Percentiles rank a stretch among this genome's conserved stretches.
These are phyloP conservation scores for Tylopilus felleus DNA, from an alignment of 768 basidiomycete species.

Conservation along the genomic window DNA sequence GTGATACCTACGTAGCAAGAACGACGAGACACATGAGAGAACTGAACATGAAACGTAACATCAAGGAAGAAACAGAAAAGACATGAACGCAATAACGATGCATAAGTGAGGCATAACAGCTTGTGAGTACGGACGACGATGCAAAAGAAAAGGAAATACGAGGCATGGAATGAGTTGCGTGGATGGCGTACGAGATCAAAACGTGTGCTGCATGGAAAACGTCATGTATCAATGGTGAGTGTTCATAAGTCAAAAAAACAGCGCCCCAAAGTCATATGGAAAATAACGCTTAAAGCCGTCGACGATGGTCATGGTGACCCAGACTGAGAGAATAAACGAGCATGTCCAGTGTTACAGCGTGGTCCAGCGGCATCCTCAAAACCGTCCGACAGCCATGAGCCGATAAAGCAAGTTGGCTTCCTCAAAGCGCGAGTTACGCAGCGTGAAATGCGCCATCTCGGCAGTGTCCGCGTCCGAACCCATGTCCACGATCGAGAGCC, in stretches of 20 bases:
- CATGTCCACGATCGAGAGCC: conserved; percentile 60
- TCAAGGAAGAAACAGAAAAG: background rate
- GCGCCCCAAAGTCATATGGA: conserved; percentile 1
- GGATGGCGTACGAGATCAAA: background rate
- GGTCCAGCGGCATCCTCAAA: conserved; percentile 11
- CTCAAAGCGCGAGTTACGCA: conserved; percentile 69
- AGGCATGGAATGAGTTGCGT: background rate
- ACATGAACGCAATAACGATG: background rate
- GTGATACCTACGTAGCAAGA: background rate
- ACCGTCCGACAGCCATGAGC: conserved; percentile 46
- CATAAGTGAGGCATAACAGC: conserved; percentile 1
- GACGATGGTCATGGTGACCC: background rate
- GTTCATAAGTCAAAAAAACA: conserved; percentile 23
- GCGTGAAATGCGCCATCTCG: conserved; percentile 75
- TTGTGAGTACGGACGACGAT: conserved; percentile 3
- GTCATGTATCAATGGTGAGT: conserved; percentile 7
- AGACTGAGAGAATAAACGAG: background rate
- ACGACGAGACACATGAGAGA: background rate
- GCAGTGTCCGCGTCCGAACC: conserved; percentile 63
- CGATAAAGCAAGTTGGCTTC: conserved; percentile 76
- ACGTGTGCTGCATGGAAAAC: conserved; percentile 1
- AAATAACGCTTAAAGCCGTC: background rate
- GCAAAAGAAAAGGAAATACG: background rate
- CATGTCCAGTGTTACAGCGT: background rate
- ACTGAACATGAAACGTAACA: background rate